Evolutionary conservation across 768 basidiomycete species (phyloP).

Genomic region (Leucocoprinus sp.): DNA sequence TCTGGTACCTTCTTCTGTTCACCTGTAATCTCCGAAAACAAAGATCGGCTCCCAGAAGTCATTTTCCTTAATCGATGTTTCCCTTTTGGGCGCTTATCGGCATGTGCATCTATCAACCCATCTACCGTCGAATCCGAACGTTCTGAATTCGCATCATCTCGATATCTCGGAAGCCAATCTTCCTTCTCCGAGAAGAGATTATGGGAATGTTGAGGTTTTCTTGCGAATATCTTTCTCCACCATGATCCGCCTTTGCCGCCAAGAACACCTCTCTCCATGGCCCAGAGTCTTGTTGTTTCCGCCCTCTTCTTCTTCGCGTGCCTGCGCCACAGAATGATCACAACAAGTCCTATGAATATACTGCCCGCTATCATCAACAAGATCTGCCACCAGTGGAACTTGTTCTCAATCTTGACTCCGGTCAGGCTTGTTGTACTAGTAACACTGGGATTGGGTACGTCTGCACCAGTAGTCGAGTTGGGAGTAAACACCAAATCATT

Average conservation of each 20-base stretch:
- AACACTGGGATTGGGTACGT: constrained; percentile 42
- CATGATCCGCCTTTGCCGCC: constrained; percentile 37
- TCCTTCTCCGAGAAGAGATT: constrained; percentile 18
- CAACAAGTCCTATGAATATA: constrained; percentile 54
- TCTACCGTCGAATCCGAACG: constrained; percentile 42
- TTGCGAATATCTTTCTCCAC: constrained; percentile 51
- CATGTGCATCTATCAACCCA: constrained; percentile 43
- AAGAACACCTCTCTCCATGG: constrained; percentile 47
- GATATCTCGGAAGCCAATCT: constrained; percentile 14
- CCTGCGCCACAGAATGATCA: constrained; percentile 63
- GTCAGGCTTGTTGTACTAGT: constrained; percentile 53
- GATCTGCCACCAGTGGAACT: constrained; percentile 77
- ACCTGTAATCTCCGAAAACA: constrained; percentile 69
- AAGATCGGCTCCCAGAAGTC: constrained; percentile 20
- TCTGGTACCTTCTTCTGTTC: constrained; percentile 52
- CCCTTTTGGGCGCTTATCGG: constrained; percentile 18
- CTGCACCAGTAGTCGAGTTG: constrained; percentile 33
- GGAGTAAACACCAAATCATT: constrained; percentile 60
- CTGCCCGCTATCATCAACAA: constrained; percentile 77
- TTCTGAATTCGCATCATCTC: constrained; percentile 14
- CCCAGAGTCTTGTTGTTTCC: constrained; percentile 58
- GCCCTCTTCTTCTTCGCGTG: constrained; percentile 62
- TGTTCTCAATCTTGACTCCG: constrained; percentile 20
- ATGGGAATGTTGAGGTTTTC: constrained; percentile 50
- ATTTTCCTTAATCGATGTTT: constrained; percentile 1